Conservation (phyloP, 257 asterid genomes). For the Haberlea rhodopensis region DNA sequence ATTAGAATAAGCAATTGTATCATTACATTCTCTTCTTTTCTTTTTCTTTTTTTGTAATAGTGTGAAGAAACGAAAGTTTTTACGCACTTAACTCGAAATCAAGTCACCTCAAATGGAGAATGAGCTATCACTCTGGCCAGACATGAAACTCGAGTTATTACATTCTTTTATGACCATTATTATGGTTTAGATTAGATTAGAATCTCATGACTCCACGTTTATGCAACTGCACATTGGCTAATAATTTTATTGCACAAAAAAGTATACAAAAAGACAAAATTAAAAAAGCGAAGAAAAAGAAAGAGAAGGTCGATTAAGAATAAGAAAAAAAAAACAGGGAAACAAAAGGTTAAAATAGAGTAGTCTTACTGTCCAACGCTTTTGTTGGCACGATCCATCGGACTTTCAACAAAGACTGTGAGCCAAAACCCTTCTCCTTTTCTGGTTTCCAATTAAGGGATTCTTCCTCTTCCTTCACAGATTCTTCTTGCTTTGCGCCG, state of each 20-base stretch:
- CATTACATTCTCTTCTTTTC: neutral
- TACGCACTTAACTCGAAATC: no score
- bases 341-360: neutral
- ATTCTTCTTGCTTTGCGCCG: slow-evolving; percentile 19
- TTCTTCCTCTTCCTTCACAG: slow-evolving; percentile 22
- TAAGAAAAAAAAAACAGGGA: no score
- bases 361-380: neutral
- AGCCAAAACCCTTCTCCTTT: slow-evolving; percentile 32
- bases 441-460: slow-evolving; percentile 36
- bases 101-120: no score
- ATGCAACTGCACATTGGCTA: neutral
- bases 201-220: neutral
- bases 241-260: neutral
- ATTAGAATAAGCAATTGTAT: neutral
- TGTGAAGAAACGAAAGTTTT: no score
- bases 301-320: neutral
- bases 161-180: neutral
- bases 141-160: no score
- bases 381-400: slow-evolving; percentile 16
- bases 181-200: neutral
- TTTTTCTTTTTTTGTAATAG: no score
- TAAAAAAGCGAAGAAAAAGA: neutral
- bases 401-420: slow-evolving; percentile 24
- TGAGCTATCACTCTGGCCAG: no score
- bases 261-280: neutral